These are phyloP conservation scores for Aspergillus felis DNA, from an alignment of 2,329 filamentous ascomycete genomes.

Conservation along the genomic window DNA sequence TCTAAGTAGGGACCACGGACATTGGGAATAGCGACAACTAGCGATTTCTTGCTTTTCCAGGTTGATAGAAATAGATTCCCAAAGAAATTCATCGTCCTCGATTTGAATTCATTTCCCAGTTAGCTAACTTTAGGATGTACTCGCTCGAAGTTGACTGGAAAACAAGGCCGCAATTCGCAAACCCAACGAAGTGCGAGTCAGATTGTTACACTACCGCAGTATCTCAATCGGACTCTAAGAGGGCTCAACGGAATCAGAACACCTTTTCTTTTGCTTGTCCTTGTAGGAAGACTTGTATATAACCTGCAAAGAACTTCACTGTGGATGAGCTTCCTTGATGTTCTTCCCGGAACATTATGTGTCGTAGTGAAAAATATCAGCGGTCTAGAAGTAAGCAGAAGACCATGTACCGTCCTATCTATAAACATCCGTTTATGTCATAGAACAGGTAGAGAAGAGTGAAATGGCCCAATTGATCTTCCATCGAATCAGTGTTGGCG, in stretches of 20 bases:
- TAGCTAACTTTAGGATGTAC: background rate
- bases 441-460: background rate
- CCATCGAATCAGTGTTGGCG: background rate
- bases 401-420: background rate
- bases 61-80: background rate
- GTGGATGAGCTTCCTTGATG: no score
- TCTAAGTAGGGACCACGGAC: background rate
- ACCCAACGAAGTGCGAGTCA: background rate
- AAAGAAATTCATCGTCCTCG: background rate
- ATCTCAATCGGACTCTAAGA: background rate
- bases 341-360: no score
- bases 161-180: background rate
- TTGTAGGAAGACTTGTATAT: background rate
- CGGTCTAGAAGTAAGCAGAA: background rate
- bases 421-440: background rate
- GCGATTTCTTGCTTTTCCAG: background rate
- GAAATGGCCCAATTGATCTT: background rate
- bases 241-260: background rate
- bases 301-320: background rate
- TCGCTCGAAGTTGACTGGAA: background rate
- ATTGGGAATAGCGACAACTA: background rate
- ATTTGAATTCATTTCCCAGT: background rate
- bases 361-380: background rate
- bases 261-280: background rate
- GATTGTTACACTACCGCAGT: background rate